Base-by-base conservation (phyloP, 1,284 basidiomycete species). In the Neonothopanus nambi region DNA sequence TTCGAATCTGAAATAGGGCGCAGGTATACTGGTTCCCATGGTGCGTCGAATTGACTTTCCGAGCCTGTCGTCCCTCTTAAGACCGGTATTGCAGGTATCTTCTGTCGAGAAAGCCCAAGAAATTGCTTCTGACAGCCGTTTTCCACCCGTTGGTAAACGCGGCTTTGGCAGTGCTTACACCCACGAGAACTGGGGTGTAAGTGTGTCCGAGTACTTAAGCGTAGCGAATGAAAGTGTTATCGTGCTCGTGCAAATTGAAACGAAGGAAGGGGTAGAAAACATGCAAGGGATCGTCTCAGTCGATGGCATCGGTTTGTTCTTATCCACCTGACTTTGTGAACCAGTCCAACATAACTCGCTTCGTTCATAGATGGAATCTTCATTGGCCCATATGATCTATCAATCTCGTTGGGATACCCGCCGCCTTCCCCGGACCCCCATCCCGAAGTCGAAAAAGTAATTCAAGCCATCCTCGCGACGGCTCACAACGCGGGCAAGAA, bases 211-310 rank as follows among this genome's bases (percentile, higher is more conserved):
- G 43, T 89, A 89, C 60, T 66, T 86, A 38, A 61, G 67, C 1
- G 66, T 67, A 7, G 85, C 85, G 2, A 87, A 89, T 61, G 74
- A 81, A 0, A 70, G 74, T 37, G 66, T 86, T 15, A 59, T 84
- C 13, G 75, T 88, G 18, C 80, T 87, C 68, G 77, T 84, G 3
- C 86, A 88, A 65, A 86, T 88, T 54, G 85, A 88, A 67, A 87
- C 78, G 5, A 70, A 65, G 47, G 81, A 85, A 48, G 85, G 74
- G 0, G 76, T 87, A 9, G 61, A 78, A 48, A 85, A 88, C 57
- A 68, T 85, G 12, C 73, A 82, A 30, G 76, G 77, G 40, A 88
- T 89, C 51, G 82, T 85, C 5, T 63, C 70, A 2, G 84, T 87
- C 2, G 78, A 82, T 23, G 85, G 87, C 0, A 71, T 88, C 20